Evolutionary conservation across 345 rosid species (phyloP).

Genomic region (Gossypium herbaceum): DNA sequence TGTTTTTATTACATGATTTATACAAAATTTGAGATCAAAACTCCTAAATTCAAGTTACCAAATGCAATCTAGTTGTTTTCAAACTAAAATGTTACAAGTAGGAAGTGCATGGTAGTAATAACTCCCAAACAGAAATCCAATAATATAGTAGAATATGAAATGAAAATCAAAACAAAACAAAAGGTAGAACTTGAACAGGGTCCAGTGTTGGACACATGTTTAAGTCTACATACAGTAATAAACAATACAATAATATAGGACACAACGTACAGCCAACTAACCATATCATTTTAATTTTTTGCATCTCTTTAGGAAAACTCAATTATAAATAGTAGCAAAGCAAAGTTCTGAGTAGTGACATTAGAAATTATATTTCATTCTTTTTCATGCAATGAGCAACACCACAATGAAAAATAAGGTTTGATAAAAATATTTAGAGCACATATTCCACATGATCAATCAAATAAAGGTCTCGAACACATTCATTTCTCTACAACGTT

Average conservation of each 20-base stretch:
- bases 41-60: background rate
- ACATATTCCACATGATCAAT: constrained; percentile 2
- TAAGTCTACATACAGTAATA: background rate
- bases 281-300: background rate
- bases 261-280: background rate
- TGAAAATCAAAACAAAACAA: background rate
- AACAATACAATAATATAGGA: background rate
- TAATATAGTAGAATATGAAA: background rate
- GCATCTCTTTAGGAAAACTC: background rate
- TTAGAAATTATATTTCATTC: background rate
- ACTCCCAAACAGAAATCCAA: background rate
- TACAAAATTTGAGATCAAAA: background rate
- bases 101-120: background rate
- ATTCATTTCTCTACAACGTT: background rate
- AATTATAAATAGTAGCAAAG: background rate
- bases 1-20: background rate
- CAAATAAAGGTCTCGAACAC: background rate
- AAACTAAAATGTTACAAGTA: background rate
- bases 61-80: background rate
- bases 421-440: background rate
- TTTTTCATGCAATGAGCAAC: background rate
- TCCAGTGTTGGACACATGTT: background rate
- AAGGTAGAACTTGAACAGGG: background rate
- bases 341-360: background rate
- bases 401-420: background rate